These are phyloP conservation scores for Venturia oleaginea DNA, from an alignment of 2,329 filamentous ascomycete genomes.

Conservation along the genomic window DNA sequence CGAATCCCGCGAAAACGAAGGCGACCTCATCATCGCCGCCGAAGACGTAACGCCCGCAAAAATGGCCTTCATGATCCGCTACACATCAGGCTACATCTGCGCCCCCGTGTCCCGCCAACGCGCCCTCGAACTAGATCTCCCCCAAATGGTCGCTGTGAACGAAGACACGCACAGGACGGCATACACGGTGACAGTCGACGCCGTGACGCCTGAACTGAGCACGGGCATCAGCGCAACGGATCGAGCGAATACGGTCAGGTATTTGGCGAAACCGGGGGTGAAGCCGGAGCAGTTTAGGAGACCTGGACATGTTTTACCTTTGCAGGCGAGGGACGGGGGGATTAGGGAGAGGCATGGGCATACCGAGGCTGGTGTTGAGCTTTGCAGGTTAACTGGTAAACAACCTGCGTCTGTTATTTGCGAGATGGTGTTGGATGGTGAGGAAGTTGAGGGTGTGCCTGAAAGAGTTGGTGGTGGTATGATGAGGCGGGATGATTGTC, in stretches of 20 bases:
- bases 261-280: conserved; percentile 58
- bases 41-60: conserved; percentile 75
- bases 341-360: conserved; percentile 74
- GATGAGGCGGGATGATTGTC: conserved; percentile 81
- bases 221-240: conserved; percentile 91
- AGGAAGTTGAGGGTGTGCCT: conserved; percentile 58
- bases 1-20: conserved; percentile 90
- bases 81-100: conserved; percentile 85
- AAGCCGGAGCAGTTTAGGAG: conserved; percentile 58
- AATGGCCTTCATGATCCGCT: conserved; percentile 92
- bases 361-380: conserved; percentile 87
- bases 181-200: conserved; percentile 86
- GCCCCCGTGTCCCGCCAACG: conserved; percentile 65
- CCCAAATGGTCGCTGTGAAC: conserved; percentile 76
- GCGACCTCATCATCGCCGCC: conserved; percentile 92
- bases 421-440: conserved; percentile 83
- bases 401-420: conserved; percentile 71
- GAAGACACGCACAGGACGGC: conserved; percentile 83
- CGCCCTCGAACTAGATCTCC: conserved; percentile 63
- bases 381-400: conserved; percentile 79
- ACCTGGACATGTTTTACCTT: conserved; percentile 83
- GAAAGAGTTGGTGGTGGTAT: conserved; percentile 65
- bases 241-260: conserved; percentile 69
- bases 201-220: conserved; percentile 59
- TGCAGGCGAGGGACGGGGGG: conserved; percentile 70